Percentiles rank a stretch among this genome's conserved stretches.
These are phyloP conservation scores for Saccharomycopsis schoenii DNA, from an alignment of 805 yeast genomes.

Conservation along the genomic window DNA sequence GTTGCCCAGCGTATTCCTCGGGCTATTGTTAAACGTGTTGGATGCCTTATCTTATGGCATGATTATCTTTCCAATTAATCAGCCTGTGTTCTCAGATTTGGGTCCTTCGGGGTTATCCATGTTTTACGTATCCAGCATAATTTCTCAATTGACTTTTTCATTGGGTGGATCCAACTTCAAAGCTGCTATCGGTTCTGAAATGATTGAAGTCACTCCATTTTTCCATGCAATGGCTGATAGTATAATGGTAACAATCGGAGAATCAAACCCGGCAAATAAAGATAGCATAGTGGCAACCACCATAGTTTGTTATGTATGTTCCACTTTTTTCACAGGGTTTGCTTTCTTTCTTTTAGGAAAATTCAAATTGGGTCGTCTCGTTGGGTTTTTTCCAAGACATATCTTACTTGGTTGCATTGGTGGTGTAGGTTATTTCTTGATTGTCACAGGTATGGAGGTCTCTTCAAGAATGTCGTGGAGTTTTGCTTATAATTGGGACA, in stretches of 20 bases:
- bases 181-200: conserved; percentile 92
- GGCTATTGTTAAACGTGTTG: conserved; percentile 72
- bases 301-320: conserved; percentile 71
- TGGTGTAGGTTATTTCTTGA: conserved; percentile 90
- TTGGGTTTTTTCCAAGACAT: conserved; percentile 94
- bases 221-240: conserved; percentile 89
- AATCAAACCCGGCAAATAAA: conserved; percentile 23
- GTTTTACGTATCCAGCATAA: conserved; percentile 88
- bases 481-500: conserved; percentile 49
- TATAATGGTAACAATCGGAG: conserved; percentile 48
- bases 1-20: conserved; percentile 74
- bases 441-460: conserved; percentile 87
- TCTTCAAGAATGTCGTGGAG: conserved; percentile 74
- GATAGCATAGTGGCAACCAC: conserved; percentile 72
- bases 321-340: conserved; percentile 78
- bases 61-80: conserved; percentile 92
- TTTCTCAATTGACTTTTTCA: conserved; percentile 81
- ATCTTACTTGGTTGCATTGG: conserved; percentile 96
- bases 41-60: conserved; percentile 95
- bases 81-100: conserved; percentile 60
- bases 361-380: conserved; percentile 71
- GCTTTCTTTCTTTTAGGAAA: conserved; percentile 73
- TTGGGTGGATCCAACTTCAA: conserved; percentile 85
- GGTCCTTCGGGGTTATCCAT: conserved; percentile 89
- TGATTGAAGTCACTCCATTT: conserved; percentile 98